These are phyloP conservation scores for Rhodotorula diobovata DNA, from an alignment of 768 basidiomycete genomes.

Conservation along the genomic window DNA sequence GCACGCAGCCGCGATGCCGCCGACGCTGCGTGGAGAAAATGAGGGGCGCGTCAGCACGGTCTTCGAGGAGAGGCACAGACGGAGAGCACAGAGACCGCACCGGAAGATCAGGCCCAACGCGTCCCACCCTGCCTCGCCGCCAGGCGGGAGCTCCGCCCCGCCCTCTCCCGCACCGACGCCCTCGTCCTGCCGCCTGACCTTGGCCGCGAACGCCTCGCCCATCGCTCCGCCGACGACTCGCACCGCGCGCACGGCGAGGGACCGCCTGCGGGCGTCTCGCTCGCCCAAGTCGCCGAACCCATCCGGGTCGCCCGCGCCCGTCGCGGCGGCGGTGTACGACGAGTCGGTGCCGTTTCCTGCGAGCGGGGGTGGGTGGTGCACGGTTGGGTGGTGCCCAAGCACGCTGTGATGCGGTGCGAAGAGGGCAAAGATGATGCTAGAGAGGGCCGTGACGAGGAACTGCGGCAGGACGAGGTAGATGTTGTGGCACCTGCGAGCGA, in stretches of 20 bases:
- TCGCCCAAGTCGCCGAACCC: not conserved
- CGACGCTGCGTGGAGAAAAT: constrained; percentile 12
- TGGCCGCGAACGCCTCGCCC: not conserved
- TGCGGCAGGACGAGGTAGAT: constrained; percentile 90
- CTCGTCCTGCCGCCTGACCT: not conserved
- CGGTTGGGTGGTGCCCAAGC: not conserved
- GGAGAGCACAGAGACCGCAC: constrained; percentile 7
- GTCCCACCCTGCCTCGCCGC: constrained; percentile 5
- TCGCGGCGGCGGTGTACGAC: not conserved
- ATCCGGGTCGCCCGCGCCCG: too few relatives aligned
- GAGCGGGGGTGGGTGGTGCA: not conserved
- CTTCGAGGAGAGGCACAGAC: too few relatives aligned
- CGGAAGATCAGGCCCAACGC: constrained; percentile 35
- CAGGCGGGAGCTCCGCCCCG: not conserved
- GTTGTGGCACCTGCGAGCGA: constrained; percentile 68
- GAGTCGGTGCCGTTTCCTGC: not conserved
- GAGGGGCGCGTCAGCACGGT: not conserved
- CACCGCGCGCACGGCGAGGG: not conserved
- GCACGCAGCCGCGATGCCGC: constrained; percentile 28
- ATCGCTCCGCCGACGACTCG: not conserved
- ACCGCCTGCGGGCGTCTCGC: not conserved
- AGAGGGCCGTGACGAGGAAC: constrained; percentile 81
- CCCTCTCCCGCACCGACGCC: not conserved
- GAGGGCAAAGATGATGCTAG: constrained; percentile 78
- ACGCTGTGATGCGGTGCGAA: constrained; percentile 58